A percentile compares a stretch with the other conserved stretches of the same genome.
Conservation (phyloP, 2,329 filamentous ascomycete genomes). For the Xylariaceae sp. region DNA sequence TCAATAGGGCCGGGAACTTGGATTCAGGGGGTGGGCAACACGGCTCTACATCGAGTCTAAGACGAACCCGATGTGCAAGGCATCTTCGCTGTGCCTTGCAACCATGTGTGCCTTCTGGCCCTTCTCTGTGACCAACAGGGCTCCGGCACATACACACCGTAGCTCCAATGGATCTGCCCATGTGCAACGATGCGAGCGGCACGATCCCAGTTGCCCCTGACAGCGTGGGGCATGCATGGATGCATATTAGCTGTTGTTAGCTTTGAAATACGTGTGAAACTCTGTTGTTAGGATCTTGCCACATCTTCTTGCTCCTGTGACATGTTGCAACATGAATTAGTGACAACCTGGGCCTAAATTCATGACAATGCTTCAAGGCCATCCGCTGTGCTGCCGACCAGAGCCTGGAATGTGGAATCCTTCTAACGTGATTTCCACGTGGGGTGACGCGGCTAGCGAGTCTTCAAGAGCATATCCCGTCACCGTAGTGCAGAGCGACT, state of each 20-base stretch:
- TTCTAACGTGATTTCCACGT: no score
- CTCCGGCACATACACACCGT: not conserved
- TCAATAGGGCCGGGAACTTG: not conserved
- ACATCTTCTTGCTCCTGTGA: not conserved
- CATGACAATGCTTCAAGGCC: not conserved
- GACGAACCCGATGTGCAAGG: constrained; percentile 9
- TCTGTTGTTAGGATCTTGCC: not conserved
- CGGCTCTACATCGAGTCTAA: constrained; percentile 5
- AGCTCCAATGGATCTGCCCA: not conserved
- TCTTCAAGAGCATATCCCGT: no score
- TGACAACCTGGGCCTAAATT: not conserved
- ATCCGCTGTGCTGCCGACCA: constrained; percentile 2
- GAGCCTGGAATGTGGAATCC: constrained; percentile 1
- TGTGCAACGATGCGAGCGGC: constrained; percentile 3
- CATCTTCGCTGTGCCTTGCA: constrained; percentile 2
- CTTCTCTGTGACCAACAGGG: constrained; percentile 4
- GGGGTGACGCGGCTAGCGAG: no score
- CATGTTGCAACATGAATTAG: not conserved
- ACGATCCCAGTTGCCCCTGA: constrained; percentile 5
- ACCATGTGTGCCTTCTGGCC: constrained; percentile 1
- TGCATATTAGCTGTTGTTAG: not conserved
- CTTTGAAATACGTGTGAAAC: not conserved
- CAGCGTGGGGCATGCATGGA: constrained; percentile 8
- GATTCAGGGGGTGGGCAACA: not conserved
- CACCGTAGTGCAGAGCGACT: no score